Evolutionary conservation across 805 yeast genomes (phyloP), one percentile per base, ranked within the genome.

Genomic region (Saccharomycopsis selenospora): DNA sequence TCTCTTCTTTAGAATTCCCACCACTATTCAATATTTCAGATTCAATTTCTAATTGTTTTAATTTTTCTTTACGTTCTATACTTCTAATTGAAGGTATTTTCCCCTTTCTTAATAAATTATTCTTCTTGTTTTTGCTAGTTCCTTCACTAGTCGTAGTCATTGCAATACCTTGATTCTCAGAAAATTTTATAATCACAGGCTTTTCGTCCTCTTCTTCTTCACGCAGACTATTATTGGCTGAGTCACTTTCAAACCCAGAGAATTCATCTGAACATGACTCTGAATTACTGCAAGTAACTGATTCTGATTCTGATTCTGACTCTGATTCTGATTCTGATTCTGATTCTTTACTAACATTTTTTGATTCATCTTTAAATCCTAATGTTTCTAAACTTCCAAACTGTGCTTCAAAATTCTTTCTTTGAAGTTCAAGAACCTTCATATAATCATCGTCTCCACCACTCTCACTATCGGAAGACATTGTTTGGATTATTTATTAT

Each of bases 361-460:
- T 69, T 4, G 72, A 66, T 56, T 66, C 66, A 55, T 76, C 81
- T 26, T 71, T 68, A 52, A 62, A 75, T 3, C 81, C 80, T 71
- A 79, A 61, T 1, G 66, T 65, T 55, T 76, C 83, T 10, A 80
- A 56, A 2, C 75, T 64, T 0, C 85, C 85, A 58, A 80, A 80
- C 61, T 79, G 85, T 3, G 76, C 76, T 57, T 80, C 86, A 58
- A 80, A 80, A 33, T 77, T 76, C 22, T 66, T 59, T 48, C 86
- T 64, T 57, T 80, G 85, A 20, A 67, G 56, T 57, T 79, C 85
- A 61, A 79, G 42, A n/a, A 41, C 28, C 26, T 25, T 41, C 24
- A 41, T n/a, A 38, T 45, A 45, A 17, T 45, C 48, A 22, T 20
- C 29, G 13, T 41, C 43, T 41, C 26, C 18, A 4, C 10, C 38